Evolutionary conservation across 1,139 yeast species (phyloP).

Genomic region (Scheffersomyces stambukii): DNA sequence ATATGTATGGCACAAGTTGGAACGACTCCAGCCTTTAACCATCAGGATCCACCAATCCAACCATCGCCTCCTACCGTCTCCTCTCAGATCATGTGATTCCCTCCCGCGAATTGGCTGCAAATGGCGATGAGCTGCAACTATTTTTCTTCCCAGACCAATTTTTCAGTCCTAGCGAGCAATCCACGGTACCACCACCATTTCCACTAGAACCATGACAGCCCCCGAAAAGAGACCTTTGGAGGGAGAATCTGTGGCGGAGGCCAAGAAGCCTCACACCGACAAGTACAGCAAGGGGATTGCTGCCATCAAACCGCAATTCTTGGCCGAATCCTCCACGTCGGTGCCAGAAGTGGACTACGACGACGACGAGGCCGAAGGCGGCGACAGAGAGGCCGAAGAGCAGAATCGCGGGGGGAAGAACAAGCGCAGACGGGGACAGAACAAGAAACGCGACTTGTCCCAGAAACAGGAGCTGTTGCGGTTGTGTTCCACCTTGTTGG

Average conservation of each 20-base stretch:
- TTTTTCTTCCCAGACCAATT: not conserved
- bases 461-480: constrained; percentile 65
- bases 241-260: constrained; percentile 14
- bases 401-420: constrained; percentile 25
- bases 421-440: constrained; percentile 76
- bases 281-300: constrained; percentile 50
- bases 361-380: constrained; percentile 47
- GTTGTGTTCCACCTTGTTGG: constrained; percentile 60
- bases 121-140: constrained; percentile 6
- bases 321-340: constrained; percentile 23
- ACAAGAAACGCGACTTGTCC: constrained; percentile 76
- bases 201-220: constrained; percentile 3
- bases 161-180: constrained; percentile 1
- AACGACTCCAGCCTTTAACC: too few relatives aligned
- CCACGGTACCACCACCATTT: not conserved
- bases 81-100: too few relatives aligned
- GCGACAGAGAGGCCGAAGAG: constrained; percentile 24
- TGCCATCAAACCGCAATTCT: constrained; percentile 58
- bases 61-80: too few relatives aligned
- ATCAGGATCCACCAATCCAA: too few relatives aligned
- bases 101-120: constrained; percentile 5
- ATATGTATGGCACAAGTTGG: too few relatives aligned
- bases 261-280: constrained; percentile 21
- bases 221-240: constrained; percentile 18
- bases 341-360: constrained; percentile 42